Evolutionary conservation across 164 flowering plant genomes (phyloP).

Genomic region (Stephania japonica): DNA sequence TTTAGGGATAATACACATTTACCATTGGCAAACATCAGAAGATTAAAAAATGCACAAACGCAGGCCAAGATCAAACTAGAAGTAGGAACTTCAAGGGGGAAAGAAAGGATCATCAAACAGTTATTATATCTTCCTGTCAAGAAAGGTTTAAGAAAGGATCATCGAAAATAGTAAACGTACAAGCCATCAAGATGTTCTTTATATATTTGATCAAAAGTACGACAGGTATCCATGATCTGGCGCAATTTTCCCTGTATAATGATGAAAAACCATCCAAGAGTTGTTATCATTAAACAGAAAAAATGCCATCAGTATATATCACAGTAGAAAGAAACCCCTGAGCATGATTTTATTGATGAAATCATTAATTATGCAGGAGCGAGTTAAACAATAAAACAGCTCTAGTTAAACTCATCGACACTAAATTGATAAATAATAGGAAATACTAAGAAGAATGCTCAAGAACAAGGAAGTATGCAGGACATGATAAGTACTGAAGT

Average conservation of each 20-base stretch:
- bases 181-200: slow-evolving; percentile 87
- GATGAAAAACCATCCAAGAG: neutral
- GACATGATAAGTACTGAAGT: neutral
- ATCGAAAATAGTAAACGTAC: slow-evolving; percentile 33
- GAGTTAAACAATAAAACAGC: neutral
- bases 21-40: neutral
- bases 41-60: neutral
- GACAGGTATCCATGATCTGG: slow-evolving; percentile 67
- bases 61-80: neutral
- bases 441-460: neutral
- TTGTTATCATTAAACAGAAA: neutral
- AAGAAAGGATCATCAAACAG: neutral
- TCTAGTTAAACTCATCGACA: neutral
- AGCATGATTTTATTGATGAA: neutral
- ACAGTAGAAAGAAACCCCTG: neutral
- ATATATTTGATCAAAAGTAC: slow-evolving; percentile 70
- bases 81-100: neutral
- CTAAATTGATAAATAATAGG: neutral
- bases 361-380: neutral
- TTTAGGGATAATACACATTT: neutral
- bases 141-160: neutral
- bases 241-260: slow-evolving; percentile 65
- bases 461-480: neutral
- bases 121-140: neutral
- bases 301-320: neutral